These are phyloP conservation scores for Venturia asperata DNA, from an alignment of 2,329 filamentous ascomycete genomes.

Conservation along the genomic window DNA sequence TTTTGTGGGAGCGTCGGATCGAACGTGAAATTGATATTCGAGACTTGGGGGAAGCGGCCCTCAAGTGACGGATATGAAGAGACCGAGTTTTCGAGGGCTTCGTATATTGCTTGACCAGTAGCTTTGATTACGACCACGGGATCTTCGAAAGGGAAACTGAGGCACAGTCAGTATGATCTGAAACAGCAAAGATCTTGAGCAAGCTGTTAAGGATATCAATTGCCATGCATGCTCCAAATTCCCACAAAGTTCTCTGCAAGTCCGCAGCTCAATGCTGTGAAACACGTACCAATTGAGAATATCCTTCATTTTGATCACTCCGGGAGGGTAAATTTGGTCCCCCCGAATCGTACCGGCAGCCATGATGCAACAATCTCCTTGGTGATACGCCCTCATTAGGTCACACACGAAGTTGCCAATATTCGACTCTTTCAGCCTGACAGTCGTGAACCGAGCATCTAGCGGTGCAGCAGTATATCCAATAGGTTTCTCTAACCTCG, in stretches of 20 bases:
- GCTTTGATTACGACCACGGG: conserved; percentile 72
- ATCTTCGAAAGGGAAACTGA: conserved; percentile 78
- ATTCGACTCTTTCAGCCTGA: conserved; percentile 71
- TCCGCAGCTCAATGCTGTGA: not conserved
- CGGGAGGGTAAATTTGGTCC: conserved; percentile 81
- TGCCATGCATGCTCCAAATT: not conserved
- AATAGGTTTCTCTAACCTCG: conserved; percentile 72
- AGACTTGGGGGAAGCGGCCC: conserved; percentile 77
- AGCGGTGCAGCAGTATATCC: conserved; percentile 77
- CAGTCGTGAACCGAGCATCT: conserved; percentile 79
- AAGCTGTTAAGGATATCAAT: too few relatives aligned
- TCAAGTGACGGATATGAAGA: conserved; percentile 76
- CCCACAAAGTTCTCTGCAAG: not conserved
- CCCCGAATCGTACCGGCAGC: conserved; percentile 79
- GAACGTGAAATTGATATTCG: conserved; percentile 70
- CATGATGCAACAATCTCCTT: conserved; percentile 76
- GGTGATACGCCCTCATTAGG: conserved; percentile 77
- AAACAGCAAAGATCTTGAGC: not conserved
- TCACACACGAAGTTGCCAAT: conserved; percentile 88
- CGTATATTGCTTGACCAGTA: conserved; percentile 63
- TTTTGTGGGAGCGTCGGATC: conserved; percentile 56
- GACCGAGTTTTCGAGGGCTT: conserved; percentile 79
- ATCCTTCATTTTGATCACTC: conserved; percentile 68
- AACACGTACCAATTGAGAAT: conserved; percentile 59
- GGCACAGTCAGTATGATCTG: conserved; percentile 11